Conservation (phyloP, 2,329 filamentous ascomycete genomes). For the Ophiostoma novo-ulmi region DNA sequence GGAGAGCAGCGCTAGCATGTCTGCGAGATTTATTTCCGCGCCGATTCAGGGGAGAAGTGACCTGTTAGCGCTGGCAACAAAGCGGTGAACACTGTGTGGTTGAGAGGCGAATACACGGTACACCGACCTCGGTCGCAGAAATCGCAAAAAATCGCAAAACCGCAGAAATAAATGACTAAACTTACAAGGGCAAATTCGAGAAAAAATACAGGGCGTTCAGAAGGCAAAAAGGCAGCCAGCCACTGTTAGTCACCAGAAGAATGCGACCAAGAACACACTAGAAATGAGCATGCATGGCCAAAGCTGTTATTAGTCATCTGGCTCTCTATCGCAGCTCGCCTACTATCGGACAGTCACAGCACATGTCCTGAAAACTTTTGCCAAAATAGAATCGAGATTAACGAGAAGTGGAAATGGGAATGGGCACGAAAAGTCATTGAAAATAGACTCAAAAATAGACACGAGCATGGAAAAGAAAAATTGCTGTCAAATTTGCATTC, state of each 20-base stretch:
- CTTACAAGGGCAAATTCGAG: not conserved
- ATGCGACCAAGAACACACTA: not conserved
- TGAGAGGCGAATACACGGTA: not conserved
- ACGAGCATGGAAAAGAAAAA: not conserved
- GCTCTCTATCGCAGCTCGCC: not conserved
- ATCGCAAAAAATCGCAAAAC: not conserved
- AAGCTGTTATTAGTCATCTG: not conserved
- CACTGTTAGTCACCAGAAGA: not conserved
- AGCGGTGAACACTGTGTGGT: conserved; percentile 1
- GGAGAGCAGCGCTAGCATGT: conserved; percentile 9
- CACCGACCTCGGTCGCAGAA: not conserved
- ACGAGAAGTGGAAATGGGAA: not conserved
- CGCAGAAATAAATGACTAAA: not conserved
- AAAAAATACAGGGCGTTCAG: not conserved
- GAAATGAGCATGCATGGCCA: not conserved
- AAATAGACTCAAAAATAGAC: not conserved
- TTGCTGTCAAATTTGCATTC: not conserved
- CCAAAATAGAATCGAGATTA: too few relatives aligned
- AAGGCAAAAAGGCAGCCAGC: not conserved
- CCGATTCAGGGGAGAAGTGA: not conserved
- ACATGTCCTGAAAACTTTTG: not conserved
- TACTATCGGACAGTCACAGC: not conserved
- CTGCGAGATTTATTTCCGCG: conserved; percentile 11
- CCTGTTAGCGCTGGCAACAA: conserved; percentile 8
- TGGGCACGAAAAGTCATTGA: not conserved